phyloP scores from a whole-genome alignment of 2,329 filamentous ascomycete species.

The Teratosphaeria nubilosa region DNA sequence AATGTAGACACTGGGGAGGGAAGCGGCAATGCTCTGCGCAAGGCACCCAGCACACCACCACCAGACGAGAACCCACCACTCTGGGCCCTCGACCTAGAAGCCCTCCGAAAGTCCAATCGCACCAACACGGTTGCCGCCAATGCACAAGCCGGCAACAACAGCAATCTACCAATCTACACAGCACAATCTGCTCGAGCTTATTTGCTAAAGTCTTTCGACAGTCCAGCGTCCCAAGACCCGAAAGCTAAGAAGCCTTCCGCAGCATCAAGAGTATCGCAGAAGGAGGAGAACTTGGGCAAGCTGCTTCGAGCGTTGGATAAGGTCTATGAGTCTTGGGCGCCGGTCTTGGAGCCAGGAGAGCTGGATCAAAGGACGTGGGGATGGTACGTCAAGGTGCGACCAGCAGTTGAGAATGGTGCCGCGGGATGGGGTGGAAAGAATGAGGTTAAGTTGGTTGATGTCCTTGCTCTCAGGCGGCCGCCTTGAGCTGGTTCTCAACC shows the following conservation, averaged over 20 bases:
- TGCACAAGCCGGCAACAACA: conserved; percentile 18
- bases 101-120: conserved; percentile 38
- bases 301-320: conserved; percentile 62
- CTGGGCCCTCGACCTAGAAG: conserved; percentile 50
- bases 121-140: conserved; percentile 14
- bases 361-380: conserved; percentile 67
- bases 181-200: conserved; percentile 58
- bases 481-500: neutral
- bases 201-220: conserved; percentile 49
- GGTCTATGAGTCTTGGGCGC: conserved; percentile 63
- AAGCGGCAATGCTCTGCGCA: neutral
- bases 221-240: conserved; percentile 25
- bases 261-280: conserved; percentile 47
- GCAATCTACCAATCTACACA: conserved; percentile 60
- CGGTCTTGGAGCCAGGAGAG: conserved; percentile 52
- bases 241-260: conserved; percentile 43
- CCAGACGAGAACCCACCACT: conserved; percentile 38
- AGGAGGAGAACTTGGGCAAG: conserved; percentile 57
- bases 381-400: conserved; percentile 71
- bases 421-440: conserved; percentile 80
- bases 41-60: neutral
- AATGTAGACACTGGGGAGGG: conserved; percentile 4
- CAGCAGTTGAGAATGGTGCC: conserved; percentile 62
- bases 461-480: conserved; percentile 43
- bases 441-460: conserved; percentile 53